Evolutionary conservation across 2,329 filamentous ascomycete genomes (phyloP).

Genomic region (Sporothrix pseudoabietina): DNA sequence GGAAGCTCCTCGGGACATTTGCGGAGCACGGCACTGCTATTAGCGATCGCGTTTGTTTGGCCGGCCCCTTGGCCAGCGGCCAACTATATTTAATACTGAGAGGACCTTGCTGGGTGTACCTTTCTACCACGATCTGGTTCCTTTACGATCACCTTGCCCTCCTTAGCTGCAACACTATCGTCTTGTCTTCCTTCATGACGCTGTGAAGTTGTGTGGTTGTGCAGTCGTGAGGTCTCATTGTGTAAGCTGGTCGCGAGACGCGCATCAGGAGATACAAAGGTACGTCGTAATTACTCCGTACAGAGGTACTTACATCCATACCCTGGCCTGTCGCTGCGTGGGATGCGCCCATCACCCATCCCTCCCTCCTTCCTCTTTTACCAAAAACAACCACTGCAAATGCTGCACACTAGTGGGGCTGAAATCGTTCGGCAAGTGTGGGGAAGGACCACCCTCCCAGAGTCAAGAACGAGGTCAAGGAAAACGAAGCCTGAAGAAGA

Average conservation of each 20-base stretch:
- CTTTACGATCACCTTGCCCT: background rate
- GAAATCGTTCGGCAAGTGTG: conserved; percentile 23
- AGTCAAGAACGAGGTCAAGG: conserved; percentile 1
- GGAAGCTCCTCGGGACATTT: background rate
- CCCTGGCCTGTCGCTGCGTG: background rate
- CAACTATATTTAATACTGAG: background rate
- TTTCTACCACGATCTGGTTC: background rate
- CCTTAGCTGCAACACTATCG: background rate
- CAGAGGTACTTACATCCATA: background rate
- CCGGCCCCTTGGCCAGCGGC: background rate
- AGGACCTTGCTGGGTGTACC: background rate
- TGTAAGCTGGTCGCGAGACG: background rate
- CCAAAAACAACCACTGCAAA: background rate
- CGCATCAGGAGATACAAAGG: background rate
- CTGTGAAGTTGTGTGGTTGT: background rate
- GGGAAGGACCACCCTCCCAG: conserved; percentile 16
- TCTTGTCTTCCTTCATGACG: background rate
- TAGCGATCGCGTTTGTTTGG: background rate
- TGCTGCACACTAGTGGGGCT: conserved; percentile 23
- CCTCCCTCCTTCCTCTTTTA: background rate
- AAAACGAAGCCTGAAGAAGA: background rate
- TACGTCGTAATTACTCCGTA: background rate
- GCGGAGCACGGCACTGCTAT: background rate
- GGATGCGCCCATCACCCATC: conserved; percentile 1
- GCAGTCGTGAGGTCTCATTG: background rate